Percentiles rank a stretch among this genome's conserved stretches.
phyloP scores from a whole-genome alignment of 331 rosid species.

The Stylosanthes scabra region DNA sequence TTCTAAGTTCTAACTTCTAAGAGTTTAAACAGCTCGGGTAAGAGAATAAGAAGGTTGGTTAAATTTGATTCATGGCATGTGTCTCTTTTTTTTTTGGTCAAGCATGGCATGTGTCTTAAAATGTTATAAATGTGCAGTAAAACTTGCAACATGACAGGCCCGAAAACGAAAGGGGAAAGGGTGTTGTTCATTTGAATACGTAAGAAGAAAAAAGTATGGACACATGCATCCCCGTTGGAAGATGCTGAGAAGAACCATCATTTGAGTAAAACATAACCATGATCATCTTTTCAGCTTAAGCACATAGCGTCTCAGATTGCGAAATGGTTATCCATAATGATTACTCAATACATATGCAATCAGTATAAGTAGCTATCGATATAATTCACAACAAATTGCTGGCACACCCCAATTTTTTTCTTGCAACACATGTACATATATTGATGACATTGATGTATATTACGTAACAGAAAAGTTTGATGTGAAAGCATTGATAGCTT shows the following conservation, averaged over 20 bases:
- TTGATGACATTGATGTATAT: constrained; percentile 1
- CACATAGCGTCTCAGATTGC: background rate
- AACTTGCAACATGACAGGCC: background rate
- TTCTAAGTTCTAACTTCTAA: background rate
- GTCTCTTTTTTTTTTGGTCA: too few species aligned
- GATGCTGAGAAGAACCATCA: background rate
- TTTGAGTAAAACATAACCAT: background rate
- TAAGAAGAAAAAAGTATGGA: background rate
- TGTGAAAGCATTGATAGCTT: constrained; percentile 27
- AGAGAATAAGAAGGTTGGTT: too few species aligned
- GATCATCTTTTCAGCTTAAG: background rate
- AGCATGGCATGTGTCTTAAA: too few species aligned
- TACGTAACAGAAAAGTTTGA: constrained; percentile 16
- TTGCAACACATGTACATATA: background rate
- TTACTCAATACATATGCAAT: background rate
- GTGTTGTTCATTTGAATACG: background rate
- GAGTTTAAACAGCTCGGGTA: background rate
- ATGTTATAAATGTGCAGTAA: background rate
- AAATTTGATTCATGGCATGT: too few species aligned
- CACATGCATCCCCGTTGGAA: background rate
- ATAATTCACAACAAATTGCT: background rate
- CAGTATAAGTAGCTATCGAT: constrained; percentile 25
- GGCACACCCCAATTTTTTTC: constrained; percentile 23
- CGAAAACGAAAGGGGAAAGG: background rate
- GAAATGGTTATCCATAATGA: background rate